Evolutionary conservation across 2,329 filamentous ascomycete genomes (phyloP), one percentile per base, ranked within the genome.

Genomic region (Colletotrichum chrysophilum): DNA sequence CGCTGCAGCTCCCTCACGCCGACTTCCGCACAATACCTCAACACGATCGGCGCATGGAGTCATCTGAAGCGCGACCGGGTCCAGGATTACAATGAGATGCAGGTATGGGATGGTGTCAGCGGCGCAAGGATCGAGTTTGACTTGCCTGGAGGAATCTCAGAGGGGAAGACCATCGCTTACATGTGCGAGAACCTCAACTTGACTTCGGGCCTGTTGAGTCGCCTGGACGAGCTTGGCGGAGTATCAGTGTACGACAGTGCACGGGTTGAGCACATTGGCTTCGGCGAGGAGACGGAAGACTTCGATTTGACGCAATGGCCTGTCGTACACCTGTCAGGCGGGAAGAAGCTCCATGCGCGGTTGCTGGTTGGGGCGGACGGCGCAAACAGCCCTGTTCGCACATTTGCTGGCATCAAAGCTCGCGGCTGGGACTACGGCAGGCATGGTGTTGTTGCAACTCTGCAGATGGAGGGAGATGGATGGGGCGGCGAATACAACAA

Each of bases 171-270:
- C 2, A 95, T 99, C 79, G 97, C 97, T 12, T 98, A 97, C 83
- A 99, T 99, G 96, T 95, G 93, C 56, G 97, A 99, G 88, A 99
- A 98, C 84, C 85, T 94, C 36, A 98, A 99, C 83, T 89, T 98
- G 38, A 96, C 95, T 4, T 93, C 93, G 1, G 95, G 92, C 1
- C 88, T 99, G 9, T 85, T 98, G 66, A 89, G 89, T 70, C 91
- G 94, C 16, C 89, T 98, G 43, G 88, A 93, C 12, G 91, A 94
- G 78, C 87, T 97, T 3, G 91, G 92, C 3, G 89, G 89, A 5
- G 89, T 96, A 18, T 91, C 93, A 6, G 86, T 97, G 12, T 93
- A 96, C 72, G 95, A 96, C 78, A 92, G 92, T 65, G 93, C 94
- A 4, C 94, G 91, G 70, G 96, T 98, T 30, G 92, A 94, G 78